These are phyloP conservation scores for Colletotrichum salicis DNA, from an alignment of 2,329 filamentous ascomycete species.

Conservation along the genomic window DNA sequence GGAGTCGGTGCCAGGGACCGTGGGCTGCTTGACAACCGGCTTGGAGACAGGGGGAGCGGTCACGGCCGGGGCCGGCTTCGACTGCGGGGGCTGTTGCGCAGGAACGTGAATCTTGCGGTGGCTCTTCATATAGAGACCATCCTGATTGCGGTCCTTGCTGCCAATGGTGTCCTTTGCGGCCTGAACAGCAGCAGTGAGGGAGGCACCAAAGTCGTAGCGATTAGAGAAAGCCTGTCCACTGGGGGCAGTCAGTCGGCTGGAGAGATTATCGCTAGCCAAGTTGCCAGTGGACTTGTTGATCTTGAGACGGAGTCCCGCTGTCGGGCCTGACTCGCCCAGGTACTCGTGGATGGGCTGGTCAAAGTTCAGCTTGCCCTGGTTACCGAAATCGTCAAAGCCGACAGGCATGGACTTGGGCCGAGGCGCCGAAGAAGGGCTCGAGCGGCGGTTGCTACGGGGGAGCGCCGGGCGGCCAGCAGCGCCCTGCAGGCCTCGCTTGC, in stretches of 20 bases:
- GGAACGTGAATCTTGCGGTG: slow-evolving; percentile 51
- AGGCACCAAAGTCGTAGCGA: slow-evolving; percentile 96
- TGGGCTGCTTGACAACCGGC: slow-evolving; percentile 34
- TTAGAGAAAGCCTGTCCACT: slow-evolving; percentile 85
- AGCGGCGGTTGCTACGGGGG: slow-evolving; percentile 74
- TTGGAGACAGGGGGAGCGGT: slow-evolving; percentile 25
- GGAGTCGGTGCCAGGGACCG: slow-evolving; percentile 59
- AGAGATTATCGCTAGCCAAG: slow-evolving; percentile 70
- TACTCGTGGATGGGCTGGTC: slow-evolving; percentile 70
- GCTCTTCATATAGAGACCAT: slow-evolving; percentile 68
- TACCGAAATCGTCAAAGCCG: slow-evolving; percentile 77
- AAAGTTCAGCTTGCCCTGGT: slow-evolving; percentile 67
- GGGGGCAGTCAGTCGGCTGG: slow-evolving; percentile 62
- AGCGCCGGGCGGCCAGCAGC: slow-evolving; percentile 63
- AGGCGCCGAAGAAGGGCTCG: slow-evolving; percentile 51
- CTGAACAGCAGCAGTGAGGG: slow-evolving; percentile 83
- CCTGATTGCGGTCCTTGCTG: slow-evolving; percentile 60
- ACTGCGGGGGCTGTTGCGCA: slow-evolving; percentile 34
- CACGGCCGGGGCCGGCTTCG: slow-evolving; percentile 10
- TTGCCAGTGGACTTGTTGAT: slow-evolving; percentile 72
- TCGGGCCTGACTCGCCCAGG: slow-evolving; percentile 69
- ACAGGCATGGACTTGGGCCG: slow-evolving; percentile 66
- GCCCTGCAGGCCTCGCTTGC: slow-evolving; percentile 64
- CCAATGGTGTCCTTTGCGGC: slow-evolving; percentile 73
- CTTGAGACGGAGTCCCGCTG: slow-evolving; percentile 73